A percentile compares a stretch with the other conserved stretches of the same genome.
phyloP scores from a whole-genome alignment of 805 yeast species.

The Lipomyces mesembrius region DNA sequence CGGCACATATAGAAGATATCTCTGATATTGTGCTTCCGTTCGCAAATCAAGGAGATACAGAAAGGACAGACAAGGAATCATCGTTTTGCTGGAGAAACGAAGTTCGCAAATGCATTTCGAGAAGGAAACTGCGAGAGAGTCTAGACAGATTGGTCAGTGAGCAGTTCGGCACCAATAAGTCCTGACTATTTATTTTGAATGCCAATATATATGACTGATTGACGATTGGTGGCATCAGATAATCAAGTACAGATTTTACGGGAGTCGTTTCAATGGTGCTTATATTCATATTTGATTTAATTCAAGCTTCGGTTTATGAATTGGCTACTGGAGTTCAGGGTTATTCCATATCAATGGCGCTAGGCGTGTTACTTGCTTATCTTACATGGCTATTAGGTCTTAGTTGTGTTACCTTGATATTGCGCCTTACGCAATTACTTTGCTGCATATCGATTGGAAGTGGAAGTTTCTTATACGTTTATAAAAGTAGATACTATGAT shows the following conservation, averaged over 20 bases:
- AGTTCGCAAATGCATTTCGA: slow-evolving; percentile 31
- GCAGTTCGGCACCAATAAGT: slow-evolving; percentile 5
- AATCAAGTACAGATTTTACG: neutral
- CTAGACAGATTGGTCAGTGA: slow-evolving; percentile 21
- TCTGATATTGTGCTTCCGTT: slow-evolving; percentile 1
- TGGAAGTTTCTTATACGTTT: neutral
- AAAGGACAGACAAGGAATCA: slow-evolving; percentile 8
- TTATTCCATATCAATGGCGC: neutral
- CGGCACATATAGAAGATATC: slow-evolving; percentile 13
- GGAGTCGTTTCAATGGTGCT: neutral
- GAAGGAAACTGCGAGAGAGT: slow-evolving; percentile 28
- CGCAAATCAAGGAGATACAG: slow-evolving; percentile 3
- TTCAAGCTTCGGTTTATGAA: neutral
- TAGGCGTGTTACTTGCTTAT: neutral
- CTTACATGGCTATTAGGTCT: neutral
- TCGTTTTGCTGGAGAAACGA: slow-evolving; percentile 35
- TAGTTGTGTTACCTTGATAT: neutral
- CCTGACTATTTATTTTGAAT: neutral
- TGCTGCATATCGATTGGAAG: neutral
- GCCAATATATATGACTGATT: neutral
- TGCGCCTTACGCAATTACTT: neutral
- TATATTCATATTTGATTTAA: neutral
- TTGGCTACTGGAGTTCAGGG: neutral
- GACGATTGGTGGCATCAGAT: neutral
- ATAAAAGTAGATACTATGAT: neutral